Evolutionary conservation across 345 rosid genomes (phyloP).

Genomic region (Acer saccharum): DNA sequence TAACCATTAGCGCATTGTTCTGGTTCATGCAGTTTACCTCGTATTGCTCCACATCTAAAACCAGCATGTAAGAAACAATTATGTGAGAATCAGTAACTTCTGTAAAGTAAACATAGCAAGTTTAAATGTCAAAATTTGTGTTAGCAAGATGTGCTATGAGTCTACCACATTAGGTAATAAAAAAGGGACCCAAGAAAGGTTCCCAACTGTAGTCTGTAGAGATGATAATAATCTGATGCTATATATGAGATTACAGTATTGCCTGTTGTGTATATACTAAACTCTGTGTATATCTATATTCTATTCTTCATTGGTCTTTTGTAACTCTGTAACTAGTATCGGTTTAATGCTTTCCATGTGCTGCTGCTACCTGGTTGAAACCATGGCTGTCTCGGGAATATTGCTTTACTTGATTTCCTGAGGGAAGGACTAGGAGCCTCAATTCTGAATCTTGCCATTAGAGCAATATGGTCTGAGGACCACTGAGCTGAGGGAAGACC

Average conservation of each 20-base stretch:
- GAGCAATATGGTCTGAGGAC: slow-evolving; percentile 19
- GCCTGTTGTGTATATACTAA: neutral
- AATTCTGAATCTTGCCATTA: slow-evolving; percentile 20
- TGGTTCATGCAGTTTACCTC: neutral
- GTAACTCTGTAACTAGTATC: neutral
- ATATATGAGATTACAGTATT: neutral
- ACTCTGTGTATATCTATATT: neutral
- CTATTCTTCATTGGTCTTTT: neutral
- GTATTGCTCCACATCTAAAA: neutral
- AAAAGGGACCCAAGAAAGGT: neutral
- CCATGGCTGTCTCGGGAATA: neutral
- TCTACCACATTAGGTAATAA: neutral
- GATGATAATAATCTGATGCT: neutral
- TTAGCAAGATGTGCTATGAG: neutral
- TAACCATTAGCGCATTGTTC: neutral
- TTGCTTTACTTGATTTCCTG: neutral
- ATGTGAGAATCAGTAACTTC: neutral
- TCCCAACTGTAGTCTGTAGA: neutral
- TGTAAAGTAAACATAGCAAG: neutral
- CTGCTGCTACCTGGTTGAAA: too few species aligned
- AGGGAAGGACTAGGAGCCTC: neutral
- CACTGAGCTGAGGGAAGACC: slow-evolving; percentile 16
- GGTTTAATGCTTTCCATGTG: neutral
- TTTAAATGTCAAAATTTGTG: neutral
- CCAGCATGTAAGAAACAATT: neutral